Conservation (phyloP, 768 basidiomycete species). For the Phylloporus sp. region DNA sequence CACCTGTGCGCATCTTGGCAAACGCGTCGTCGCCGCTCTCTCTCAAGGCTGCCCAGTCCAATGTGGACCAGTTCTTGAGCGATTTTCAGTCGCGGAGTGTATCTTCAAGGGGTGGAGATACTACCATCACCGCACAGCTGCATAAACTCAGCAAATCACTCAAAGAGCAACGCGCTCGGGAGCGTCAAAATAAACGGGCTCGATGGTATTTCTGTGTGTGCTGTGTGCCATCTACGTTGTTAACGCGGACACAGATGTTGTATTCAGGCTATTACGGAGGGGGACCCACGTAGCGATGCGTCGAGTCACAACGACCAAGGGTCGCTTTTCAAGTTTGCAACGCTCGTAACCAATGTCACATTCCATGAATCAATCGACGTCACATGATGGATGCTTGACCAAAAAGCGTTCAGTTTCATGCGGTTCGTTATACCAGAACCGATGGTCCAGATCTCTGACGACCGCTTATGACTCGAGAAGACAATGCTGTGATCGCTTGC, state of each 20-base stretch:
- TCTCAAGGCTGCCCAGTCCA: slow-evolving; percentile 37
- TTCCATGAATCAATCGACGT: too few species aligned
- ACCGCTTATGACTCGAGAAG: too few species aligned
- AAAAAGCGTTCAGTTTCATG: too few species aligned
- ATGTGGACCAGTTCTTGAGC: slow-evolving; percentile 44
- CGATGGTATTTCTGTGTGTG: slow-evolving; percentile 1
- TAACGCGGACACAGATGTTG: slow-evolving; percentile 11
- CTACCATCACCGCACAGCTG: slow-evolving; percentile 55
- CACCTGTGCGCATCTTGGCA: slow-evolving; percentile 46
- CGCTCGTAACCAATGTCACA: too few species aligned
- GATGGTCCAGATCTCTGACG: too few species aligned
- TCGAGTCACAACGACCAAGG: too few species aligned
- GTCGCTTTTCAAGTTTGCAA: too few species aligned
- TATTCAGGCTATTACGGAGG: too few species aligned
- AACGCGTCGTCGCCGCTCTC: slow-evolving; percentile 36
- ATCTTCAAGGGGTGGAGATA: slow-evolving; percentile 48
- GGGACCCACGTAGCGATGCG: too few species aligned
- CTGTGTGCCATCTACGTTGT: not conserved
- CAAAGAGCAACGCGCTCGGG: slow-evolving; percentile 41
- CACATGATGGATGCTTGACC: too few species aligned
- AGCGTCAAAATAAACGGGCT: slow-evolving; percentile 10
- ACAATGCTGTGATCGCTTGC: too few species aligned
- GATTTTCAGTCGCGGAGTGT: slow-evolving; percentile 47
- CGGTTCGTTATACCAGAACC: too few species aligned
- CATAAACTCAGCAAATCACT: slow-evolving; percentile 53